A percentile compares a stretch with the other conserved stretches of the same genome.
Conservation (phyloP, 257 asterid genomes). For the Solanum habrochaites region DNA sequence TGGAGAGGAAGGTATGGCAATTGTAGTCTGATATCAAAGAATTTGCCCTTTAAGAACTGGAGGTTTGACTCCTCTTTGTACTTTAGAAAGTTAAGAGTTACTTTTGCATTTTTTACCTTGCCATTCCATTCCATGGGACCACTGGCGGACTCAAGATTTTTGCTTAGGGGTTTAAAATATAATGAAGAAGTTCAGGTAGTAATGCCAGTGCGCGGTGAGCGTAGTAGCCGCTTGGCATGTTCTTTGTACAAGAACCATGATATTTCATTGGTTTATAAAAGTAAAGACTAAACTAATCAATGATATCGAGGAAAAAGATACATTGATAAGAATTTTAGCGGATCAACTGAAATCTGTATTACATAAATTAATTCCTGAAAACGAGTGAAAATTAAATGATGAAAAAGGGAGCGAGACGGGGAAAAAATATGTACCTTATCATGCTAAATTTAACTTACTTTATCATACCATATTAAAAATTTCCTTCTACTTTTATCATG, state of each 20-base stretch:
- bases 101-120: not conserved
- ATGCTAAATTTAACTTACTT: not conserved
- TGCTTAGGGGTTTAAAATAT: not conserved
- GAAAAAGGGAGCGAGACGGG: not conserved
- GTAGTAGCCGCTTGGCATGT: not conserved
- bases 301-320: not conserved
- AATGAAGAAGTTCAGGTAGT: not conserved
- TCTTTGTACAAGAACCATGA: not conserved
- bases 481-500: not conserved
- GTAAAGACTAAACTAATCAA: not conserved
- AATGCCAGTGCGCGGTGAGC: not conserved
- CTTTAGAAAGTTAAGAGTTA: not conserved
- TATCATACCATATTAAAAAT: not conserved
- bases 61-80: not conserved
- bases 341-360: not conserved
- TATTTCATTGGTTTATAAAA: not conserved
- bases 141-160: not conserved
- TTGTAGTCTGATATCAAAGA: not conserved
- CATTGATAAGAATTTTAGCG: not conserved
- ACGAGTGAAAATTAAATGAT: not conserved
- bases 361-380: not conserved
- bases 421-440: not conserved
- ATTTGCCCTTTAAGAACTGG: not conserved
- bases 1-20: slow-evolving; percentile 73
- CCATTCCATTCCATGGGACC: not conserved